A percentile compares a stretch with the other conserved stretches of the same genome.
Conservation (phyloP, 192 early-diverging fungal species). For the Backusella parvicylindrica region DNA sequence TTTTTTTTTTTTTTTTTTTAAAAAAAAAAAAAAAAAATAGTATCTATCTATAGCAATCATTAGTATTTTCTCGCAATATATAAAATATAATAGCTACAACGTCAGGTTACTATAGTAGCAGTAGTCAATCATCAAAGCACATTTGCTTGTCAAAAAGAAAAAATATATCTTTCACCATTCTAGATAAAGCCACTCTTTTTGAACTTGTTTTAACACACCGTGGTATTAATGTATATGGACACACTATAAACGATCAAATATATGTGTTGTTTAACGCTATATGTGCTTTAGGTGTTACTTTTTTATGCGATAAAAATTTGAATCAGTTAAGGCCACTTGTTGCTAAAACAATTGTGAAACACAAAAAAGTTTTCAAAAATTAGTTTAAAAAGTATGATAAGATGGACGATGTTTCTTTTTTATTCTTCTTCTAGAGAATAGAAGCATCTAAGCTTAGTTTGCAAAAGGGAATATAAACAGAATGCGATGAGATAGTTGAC, state of each 20-base stretch:
- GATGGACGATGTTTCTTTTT: neutral
- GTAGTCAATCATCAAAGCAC: neutral
- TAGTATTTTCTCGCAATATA: too few species aligned
- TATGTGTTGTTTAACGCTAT: too few species aligned
- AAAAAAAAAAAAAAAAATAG: neutral
- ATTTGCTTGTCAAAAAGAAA: neutral
- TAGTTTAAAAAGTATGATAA: neutral
- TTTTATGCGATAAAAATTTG: too few species aligned
- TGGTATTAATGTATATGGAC: neutral
- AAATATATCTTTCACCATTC: neutral
- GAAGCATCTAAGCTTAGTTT: neutral
- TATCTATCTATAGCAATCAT: neutral
- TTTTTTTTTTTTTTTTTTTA: neutral
- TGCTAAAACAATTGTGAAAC: too few species aligned
- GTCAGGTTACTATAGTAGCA: neutral
- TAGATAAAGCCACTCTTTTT: neutral
- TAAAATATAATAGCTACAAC: neutral
- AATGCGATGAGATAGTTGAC: neutral
- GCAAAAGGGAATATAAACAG: neutral
- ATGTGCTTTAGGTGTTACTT: too few species aligned
- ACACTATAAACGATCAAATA: neutral
- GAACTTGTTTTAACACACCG: neutral
- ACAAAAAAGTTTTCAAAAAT: too few species aligned
- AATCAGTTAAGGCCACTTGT: too few species aligned
- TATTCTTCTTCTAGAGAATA: neutral